Evolutionary conservation across 768 basidiomycete species (phyloP).

Genomic region (Boletus vinaceobasis): DNA sequence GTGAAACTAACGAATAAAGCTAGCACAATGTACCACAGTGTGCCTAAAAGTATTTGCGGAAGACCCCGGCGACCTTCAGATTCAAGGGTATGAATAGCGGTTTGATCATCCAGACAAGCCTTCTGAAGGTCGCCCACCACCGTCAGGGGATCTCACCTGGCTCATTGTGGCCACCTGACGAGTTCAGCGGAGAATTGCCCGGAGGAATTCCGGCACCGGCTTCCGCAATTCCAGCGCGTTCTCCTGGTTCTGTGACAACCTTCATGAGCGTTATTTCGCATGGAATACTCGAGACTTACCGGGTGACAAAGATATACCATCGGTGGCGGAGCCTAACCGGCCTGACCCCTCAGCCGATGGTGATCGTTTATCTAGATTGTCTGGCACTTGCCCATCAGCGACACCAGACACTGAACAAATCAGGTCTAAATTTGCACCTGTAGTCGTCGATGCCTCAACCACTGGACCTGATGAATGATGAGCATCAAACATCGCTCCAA

Average conservation of each 20-base stretch:
- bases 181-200: conserved; percentile 6
- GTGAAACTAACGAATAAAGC: conserved; percentile 23
- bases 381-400: conserved; percentile 14
- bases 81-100: conserved; percentile 40
- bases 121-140: conserved; percentile 49
- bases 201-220: not conserved
- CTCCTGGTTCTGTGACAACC: conserved; percentile 15
- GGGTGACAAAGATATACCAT: not conserved
- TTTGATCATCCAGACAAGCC: conserved; percentile 40
- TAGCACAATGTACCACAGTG: conserved; percentile 17
- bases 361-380: conserved; percentile 5
- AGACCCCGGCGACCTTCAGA: conserved; percentile 48
- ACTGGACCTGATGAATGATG: conserved; percentile 22
- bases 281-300: conserved; percentile 12
- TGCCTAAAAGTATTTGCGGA: conserved; percentile 40
- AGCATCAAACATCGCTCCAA: conserved; percentile 1
- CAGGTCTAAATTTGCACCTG: conserved; percentile 14
- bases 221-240: not conserved
- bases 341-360: not conserved
- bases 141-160: conserved; percentile 37
- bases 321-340: not conserved
- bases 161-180: conserved; percentile 13
- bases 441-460: conserved; percentile 12
- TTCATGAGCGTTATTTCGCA: conserved; percentile 6
- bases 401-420: conserved; percentile 3